A percentile compares a stretch with the other conserved stretches of the same genome.
phyloP scores from a whole-genome alignment of 2,329 filamentous ascomycete species.

The Cadophora malorum region DNA sequence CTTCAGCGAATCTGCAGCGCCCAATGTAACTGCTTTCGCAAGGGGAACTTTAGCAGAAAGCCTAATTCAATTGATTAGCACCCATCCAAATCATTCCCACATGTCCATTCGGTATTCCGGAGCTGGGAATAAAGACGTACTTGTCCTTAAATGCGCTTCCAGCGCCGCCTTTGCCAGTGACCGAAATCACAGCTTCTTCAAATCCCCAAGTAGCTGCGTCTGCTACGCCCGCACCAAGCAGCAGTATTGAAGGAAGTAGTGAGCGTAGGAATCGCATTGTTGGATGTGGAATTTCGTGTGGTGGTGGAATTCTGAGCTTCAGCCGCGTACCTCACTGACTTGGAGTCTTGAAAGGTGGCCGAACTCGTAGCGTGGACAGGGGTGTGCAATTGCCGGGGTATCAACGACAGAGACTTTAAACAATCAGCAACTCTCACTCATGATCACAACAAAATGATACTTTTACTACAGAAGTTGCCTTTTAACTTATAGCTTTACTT shows the following conservation, averaged over 20 bases:
- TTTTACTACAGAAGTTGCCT: not conserved
- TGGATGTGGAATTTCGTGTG: slow-evolving; percentile 23
- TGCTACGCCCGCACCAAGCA: slow-evolving; percentile 49
- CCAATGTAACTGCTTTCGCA: slow-evolving; percentile 68
- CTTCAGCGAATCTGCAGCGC: slow-evolving; percentile 76
- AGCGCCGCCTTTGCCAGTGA: slow-evolving; percentile 65
- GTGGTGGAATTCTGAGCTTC: slow-evolving; percentile 21
- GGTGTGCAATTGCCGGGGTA: not conserved
- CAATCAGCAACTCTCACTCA: not conserved
- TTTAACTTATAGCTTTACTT: not conserved
- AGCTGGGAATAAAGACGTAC: slow-evolving; percentile 51
- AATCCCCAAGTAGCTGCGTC: slow-evolving; percentile 70
- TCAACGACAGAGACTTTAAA: not conserved
- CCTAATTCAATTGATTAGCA: slow-evolving; percentile 35
- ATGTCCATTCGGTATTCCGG: not conserved
- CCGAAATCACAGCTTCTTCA: slow-evolving; percentile 71
- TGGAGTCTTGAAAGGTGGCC: slow-evolving; percentile 22
- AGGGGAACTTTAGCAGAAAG: slow-evolving; percentile 49
- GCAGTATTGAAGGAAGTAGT: slow-evolving; percentile 50
- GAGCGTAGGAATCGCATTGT: slow-evolving; percentile 51
- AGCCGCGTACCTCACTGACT: slow-evolving; percentile 26
- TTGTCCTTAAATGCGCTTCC: slow-evolving; percentile 62
- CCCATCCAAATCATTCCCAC: not conserved
- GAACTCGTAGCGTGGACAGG: slow-evolving; percentile 18
- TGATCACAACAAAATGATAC: not conserved